Evolutionary conservation across 1,284 basidiomycete genomes (phyloP).

Genomic region (Ganoderma meredithae): DNA sequence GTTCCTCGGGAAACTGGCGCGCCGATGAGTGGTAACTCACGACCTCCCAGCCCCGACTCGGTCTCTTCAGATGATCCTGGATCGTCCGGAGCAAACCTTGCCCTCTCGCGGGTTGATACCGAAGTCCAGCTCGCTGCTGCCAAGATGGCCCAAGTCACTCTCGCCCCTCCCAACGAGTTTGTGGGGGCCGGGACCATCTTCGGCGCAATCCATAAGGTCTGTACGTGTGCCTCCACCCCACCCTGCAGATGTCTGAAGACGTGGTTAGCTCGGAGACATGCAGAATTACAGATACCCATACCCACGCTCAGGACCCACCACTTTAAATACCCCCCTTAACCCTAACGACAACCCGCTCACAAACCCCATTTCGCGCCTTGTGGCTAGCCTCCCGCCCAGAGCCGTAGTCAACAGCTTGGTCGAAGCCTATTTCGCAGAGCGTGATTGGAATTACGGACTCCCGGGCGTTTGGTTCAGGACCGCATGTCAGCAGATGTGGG

Average conservation of each 20-base stretch:
- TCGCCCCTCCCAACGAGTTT: slow-evolving; percentile 41
- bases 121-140: slow-evolving; percentile 43
- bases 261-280: slow-evolving; percentile 37
- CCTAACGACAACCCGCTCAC: slow-evolving; percentile 35
- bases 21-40: background rate
- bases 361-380: slow-evolving; percentile 46
- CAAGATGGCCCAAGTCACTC: slow-evolving; percentile 42
- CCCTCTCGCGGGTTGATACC: slow-evolving; percentile 28
- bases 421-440: slow-evolving; percentile 50
- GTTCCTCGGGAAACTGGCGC: background rate
- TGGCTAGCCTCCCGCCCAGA: slow-evolving; percentile 49
- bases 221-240: background rate
- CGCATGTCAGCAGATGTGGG: slow-evolving; percentile 54
- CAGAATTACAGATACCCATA: slow-evolving; percentile 31
- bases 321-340: slow-evolving; percentile 25
- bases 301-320: slow-evolving; percentile 31
- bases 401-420: slow-evolving; percentile 45
- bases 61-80: background rate
- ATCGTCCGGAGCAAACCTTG: background rate
- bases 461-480: slow-evolving; percentile 55
- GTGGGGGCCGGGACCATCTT: slow-evolving; percentile 41
- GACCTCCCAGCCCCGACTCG: background rate
- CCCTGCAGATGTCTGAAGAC: background rate
- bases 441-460: slow-evolving; percentile 60
- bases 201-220: slow-evolving; percentile 41